Conservation (phyloP, 495 filamentous ascomycete species). For the Neurospora sublineolata region DNA sequence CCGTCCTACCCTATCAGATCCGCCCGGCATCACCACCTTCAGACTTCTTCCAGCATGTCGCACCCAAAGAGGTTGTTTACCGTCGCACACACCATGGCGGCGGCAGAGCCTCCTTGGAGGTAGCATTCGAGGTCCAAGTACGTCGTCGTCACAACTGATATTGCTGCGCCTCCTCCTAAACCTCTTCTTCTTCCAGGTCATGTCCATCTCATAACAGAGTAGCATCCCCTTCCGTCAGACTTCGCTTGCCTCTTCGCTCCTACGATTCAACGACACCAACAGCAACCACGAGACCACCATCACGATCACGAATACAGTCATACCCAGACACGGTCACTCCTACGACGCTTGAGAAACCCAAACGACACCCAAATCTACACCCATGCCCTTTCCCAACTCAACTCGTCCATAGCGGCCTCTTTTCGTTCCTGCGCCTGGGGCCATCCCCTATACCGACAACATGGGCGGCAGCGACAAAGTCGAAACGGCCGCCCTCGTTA, state of each 20-base stretch:
- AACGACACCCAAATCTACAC: background rate
- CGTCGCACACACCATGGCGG: background rate
- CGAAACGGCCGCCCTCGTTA: conserved; percentile 20
- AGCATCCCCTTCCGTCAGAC: background rate
- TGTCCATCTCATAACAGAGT: background rate
- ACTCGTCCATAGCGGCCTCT: background rate
- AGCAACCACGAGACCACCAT: background rate
- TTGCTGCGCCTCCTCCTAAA: background rate
- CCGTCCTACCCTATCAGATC: background rate
- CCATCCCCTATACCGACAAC: background rate
- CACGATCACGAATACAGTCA: background rate
- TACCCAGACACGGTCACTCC: background rate
- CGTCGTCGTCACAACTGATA: background rate
- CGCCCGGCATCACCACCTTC: background rate
- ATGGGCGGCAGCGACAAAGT: conserved; percentile 2
- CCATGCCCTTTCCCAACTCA: background rate
- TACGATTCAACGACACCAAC: background rate
- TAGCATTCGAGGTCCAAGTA: background rate
- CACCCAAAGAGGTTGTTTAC: background rate
- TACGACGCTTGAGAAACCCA: background rate
- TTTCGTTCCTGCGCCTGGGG: background rate
- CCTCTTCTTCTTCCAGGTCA: background rate
- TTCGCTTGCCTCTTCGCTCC: background rate
- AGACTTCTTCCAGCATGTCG: background rate
- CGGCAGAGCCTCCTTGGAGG: background rate